Evolutionary conservation across 2,329 filamentous ascomycete species (phyloP).

Genomic region (Plectosphaerella cucumerina): DNA sequence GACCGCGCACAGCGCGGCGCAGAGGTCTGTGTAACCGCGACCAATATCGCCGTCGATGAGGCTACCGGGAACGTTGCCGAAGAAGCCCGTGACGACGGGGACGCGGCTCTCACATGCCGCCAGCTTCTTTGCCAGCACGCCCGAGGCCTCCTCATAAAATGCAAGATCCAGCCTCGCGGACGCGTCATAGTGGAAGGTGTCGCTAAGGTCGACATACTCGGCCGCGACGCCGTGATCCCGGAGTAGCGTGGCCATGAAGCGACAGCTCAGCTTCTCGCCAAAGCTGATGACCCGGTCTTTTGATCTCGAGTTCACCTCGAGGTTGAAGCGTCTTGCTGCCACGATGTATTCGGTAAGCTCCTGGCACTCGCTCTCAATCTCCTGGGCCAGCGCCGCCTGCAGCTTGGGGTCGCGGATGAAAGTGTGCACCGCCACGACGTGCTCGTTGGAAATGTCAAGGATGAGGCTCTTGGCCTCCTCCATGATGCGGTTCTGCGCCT

Average conservation of each 20-base stretch:
- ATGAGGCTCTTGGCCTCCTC: conserved; percentile 71
- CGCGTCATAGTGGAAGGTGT: conserved; percentile 67
- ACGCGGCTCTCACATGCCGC: conserved; percentile 61
- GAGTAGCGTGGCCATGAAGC: conserved; percentile 81
- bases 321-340: conserved; percentile 60
- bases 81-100: conserved; percentile 87
- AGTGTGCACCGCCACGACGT: conserved; percentile 65
- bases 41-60: conserved; percentile 86
- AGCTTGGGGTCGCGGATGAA: conserved; percentile 56
- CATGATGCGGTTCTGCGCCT: conserved; percentile 49
- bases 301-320: conserved; percentile 72
- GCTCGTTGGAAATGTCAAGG: conserved; percentile 76
- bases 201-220: conserved; percentile 85
- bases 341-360: conserved; percentile 71
- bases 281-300: conserved; percentile 90
- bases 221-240: conserved; percentile 78
- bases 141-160: conserved; percentile 66
- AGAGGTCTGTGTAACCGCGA: conserved; percentile 93
- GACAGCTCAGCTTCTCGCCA: conserved; percentile 92
- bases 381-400: conserved; percentile 53
- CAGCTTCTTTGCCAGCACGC: conserved; percentile 60
- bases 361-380: conserved; percentile 75
- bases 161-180: conserved; percentile 56
- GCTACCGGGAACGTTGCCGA: conserved; percentile 87
- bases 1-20: conserved; percentile 86